Evolutionary conservation across 768 basidiomycete genomes (phyloP), one percentile per base, ranked within the genome.

Genomic region (Mycena galopus): DNA sequence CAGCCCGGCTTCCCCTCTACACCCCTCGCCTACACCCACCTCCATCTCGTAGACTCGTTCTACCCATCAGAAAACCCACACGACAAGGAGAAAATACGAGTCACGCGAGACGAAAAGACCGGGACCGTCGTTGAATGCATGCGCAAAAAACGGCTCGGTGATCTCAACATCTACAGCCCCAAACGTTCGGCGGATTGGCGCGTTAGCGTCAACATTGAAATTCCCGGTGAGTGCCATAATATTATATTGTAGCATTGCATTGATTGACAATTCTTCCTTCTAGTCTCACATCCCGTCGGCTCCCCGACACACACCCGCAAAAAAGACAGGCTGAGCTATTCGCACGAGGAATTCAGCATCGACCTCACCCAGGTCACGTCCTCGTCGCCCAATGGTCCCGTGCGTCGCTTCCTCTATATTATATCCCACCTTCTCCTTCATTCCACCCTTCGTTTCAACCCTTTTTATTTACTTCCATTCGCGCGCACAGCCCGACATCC

Each of bases 261-360:
- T 37, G 67, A 25, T 62, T 73, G 23, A 47, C 30, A 12, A 23
- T 39, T 47, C 32, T 35, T 14, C 25, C 33, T 8, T 10, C 35
- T 44, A 95, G 94, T 90, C n/a, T 75, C 86, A 2, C 92, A 91
- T 75, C 94, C 94, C 0, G 76, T 91, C 53, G 94, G 94, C 16
- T 79, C 88, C 9, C 81, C 92, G 1, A 86, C 88, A 11, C 83
- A 88, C 74, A 87, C 89, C 35, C 88, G 94, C 69, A 86, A 88
- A 84, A 99, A 98, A 83, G 95, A 99, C 82, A 88, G 98, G 55
- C 87, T 98, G 80, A 94, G 94, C 77, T 99, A 99, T 81, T 84
- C 92, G 4, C 98, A 99, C 81, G 96, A 98, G 81, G 92, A 97
- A 74, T 97, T 96, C 79, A 88, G 86, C 74, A 92, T 99, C 73